Base-by-base conservation (phyloP, 495 filamentous ascomycete species). In the Choiromyces venosus region DNA sequence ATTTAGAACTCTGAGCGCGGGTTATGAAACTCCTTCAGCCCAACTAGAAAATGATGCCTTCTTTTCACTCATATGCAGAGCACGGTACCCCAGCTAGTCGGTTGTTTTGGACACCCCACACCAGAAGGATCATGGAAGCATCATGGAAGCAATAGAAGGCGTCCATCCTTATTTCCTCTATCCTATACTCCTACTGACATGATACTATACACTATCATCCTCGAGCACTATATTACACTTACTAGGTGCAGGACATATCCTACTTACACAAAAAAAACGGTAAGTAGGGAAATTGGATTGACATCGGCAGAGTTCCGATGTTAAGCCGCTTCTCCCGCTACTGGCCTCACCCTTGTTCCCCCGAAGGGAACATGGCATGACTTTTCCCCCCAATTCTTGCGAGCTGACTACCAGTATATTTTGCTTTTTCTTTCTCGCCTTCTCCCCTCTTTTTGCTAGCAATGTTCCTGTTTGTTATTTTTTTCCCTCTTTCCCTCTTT, bases 221-320 rank as follows among this genome's bases (percentile, higher is more conserved):
- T 56, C 46, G n/a, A 56, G 46, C n/a, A 56, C 46, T 14, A 25
- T 25, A n/a, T n/a, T n/a, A n/a, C n/a, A n/a, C n/a, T n/a, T n/a
- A 29, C 46, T 14, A 25, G 2, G n/a, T 25, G 0, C 46, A 56
- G n/a, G 46, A 29, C 10, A 56, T 56, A 56, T 56, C 46, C 1
- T 29, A 56, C 46, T 12, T 29, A 56, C n/a, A 29, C n/a, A 25
- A 56, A 12, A 29, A 25, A 56, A 29, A n/a, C 46, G 46, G 46
- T 56, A 56, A 9, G 46, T 56, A 56, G 46, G 46, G 46, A 56
- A 56, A 56, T 56, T 56, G 46, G 46, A 56, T 56, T 56, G n/a
- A 56, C 46, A 56, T 25, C 46, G 46, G 46, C 46, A 12, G 46
- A 25, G 46, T 56, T 56, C 46, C 46, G 46, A 56, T 56, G 46